phyloP scores from a whole-genome alignment of 345 rosid species.

The Adansonia digitata region DNA sequence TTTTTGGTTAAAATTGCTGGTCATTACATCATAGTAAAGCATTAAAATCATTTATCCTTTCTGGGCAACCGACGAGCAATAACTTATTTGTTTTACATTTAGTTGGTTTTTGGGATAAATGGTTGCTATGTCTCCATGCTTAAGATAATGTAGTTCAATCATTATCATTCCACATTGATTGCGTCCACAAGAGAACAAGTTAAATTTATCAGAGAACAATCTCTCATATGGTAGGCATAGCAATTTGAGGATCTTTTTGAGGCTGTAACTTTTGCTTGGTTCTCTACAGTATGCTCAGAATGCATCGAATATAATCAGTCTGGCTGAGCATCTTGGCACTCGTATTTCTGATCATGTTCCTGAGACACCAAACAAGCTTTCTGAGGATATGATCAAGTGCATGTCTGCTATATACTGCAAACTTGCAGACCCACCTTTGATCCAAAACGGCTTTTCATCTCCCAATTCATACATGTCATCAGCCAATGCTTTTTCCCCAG shows the following conservation, averaged over 20 bases:
- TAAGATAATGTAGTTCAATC: not conserved
- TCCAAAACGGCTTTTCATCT: constrained; percentile 57
- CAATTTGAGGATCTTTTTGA: not conserved
- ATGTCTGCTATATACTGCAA: constrained; percentile 85
- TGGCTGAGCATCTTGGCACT: constrained; percentile 93
- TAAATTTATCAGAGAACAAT: not conserved
- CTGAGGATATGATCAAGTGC: constrained; percentile 92
- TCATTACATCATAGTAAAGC: constrained; percentile 3
- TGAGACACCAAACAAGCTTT: constrained; percentile 78
- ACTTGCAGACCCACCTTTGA: constrained; percentile 76
- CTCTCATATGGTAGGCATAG: not conserved
- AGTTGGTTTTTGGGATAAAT: not conserved
- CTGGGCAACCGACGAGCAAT: not conserved
- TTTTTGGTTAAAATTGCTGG: not conserved
- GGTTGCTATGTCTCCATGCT: not conserved
- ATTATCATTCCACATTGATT: not conserved
- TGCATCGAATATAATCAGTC: constrained; percentile 65
- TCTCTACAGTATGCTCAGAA: constrained; percentile 63
- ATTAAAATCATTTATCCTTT: not conserved
- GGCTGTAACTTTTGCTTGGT: constrained; percentile 10
- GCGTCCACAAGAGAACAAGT: not conserved
- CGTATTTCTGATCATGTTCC: constrained; percentile 81
- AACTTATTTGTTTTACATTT: not conserved
- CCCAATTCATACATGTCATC: constrained; percentile 82
- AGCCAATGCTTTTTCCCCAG: constrained; percentile 62